phyloP scores from a whole-genome alignment of 2,329 filamentous ascomycete genomes.

The Neofusicoccum parvum region DNA sequence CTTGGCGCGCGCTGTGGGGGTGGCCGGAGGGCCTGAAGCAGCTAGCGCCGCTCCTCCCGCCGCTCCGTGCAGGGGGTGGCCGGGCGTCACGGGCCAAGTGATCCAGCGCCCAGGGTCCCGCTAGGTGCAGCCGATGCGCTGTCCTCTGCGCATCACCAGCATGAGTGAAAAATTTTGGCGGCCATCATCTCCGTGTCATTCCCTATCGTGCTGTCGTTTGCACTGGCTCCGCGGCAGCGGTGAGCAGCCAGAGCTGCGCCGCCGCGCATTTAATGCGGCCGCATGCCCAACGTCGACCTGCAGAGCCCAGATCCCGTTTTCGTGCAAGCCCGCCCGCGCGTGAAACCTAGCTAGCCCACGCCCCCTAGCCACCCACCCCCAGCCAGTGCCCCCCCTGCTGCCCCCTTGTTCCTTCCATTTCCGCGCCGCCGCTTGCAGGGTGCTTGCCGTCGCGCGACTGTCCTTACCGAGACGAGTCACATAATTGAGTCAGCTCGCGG shows the following conservation, averaged over 20 bases:
- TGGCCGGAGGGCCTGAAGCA: not conserved
- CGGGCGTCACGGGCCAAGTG: not conserved
- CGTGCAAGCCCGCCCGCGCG: constrained; percentile 4
- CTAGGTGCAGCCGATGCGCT: constrained; percentile 14
- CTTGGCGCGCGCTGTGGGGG: constrained; percentile 9
- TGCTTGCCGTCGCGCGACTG: constrained; percentile 16
- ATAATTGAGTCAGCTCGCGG: constrained; percentile 21
- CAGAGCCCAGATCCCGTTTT: constrained; percentile 8
- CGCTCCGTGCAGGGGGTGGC: not conserved
- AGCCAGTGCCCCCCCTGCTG: constrained; percentile 24
- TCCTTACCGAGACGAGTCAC: constrained; percentile 31
- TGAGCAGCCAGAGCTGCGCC: not conserved
- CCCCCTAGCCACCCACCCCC: constrained; percentile 27
- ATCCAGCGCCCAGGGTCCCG: not conserved
- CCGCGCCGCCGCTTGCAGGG: constrained; percentile 28
- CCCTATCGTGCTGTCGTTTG: constrained; percentile 1
- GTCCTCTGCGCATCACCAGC: constrained; percentile 16
- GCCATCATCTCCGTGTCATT: constrained; percentile 17
- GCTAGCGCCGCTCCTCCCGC: not conserved
- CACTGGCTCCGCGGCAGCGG: not conserved
- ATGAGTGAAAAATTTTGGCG: constrained; percentile 18
- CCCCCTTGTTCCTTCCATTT: constrained; percentile 22
- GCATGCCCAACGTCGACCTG: constrained; percentile 2
- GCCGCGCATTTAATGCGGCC: constrained; percentile 12
- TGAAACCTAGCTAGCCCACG: constrained; percentile 10